Base-by-base conservation (phyloP, 2,329 filamentous ascomycete genomes). In the Epichloe bromicola region DNA sequence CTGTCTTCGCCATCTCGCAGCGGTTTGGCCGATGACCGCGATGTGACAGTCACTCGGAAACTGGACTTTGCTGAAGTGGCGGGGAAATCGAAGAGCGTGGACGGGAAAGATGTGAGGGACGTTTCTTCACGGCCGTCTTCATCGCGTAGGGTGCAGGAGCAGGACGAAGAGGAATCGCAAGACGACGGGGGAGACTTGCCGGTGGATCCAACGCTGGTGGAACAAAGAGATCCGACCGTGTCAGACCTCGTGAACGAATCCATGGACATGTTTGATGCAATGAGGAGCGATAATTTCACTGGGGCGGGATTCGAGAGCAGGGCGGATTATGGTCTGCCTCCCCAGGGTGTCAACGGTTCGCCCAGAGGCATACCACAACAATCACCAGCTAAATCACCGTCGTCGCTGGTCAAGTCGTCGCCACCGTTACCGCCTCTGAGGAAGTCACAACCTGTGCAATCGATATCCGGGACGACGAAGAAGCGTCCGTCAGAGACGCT, bases 1-100 rank as follows among this genome's bases (percentile, higher is more conserved):
- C 68, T 70, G 17, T 76, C 76, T 12, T 79, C 74, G 15, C 73
- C 76, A 0, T 61, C 65, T 10, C 69, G 70, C 20, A 70, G 67
- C n/a, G 65, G 67, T 2, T 58, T 55, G 36, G 55, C 55, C 51
- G 65, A 64, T 41, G 62, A 64, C 14, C 63, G 63, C 23, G 61
- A 65, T 12, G 61, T 62, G 23, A 67, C 71, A 4, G 74, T 80
- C 14, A 78, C 73, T 51, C 72, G 80, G 50, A 70, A 68, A 40
- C 66, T 85, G 8, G 71, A 83, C 59, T 83, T 82, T 52, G 61
- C 62, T 33, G 55, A 58, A 46, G 59, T 57, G 34, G 48, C 57
- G 36, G 52, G 40, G 17, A 55, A 39, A 44, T 43, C 53, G 48
- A 15, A 10, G 45, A 15, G 49, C 26, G 11, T 46, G 46, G 37